Evolutionary conservation across 441 rosid genomes (phyloP), one percentile per base, ranked within the genome.

Genomic region (Eutrema salsugineum): DNA sequence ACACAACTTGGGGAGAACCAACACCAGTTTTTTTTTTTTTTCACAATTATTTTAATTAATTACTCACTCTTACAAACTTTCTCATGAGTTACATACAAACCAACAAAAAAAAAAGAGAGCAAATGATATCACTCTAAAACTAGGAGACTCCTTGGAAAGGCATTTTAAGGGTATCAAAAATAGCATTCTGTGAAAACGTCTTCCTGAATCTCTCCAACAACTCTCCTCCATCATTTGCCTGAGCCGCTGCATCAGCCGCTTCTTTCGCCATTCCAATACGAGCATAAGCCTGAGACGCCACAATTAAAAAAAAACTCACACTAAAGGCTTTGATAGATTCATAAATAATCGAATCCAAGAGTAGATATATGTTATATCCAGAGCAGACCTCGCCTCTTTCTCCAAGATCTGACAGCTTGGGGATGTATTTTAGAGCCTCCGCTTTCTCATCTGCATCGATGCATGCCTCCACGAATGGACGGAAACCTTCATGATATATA

Each of bases 381-480:
- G 28, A 43, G 17, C 63, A 49, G 54, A 91, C 98, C 99, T 91
- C 99, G 36, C 97, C 98, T 81, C 87, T 91, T 77, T 93, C 99
- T 61, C 89, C 80, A 8, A 86, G 97, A 83, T 95, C 99, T 19
- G 84, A 82, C 68, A 95, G 84, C 79, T 90, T 95, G 47, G 98
- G 98, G 66, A 95, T 95, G 58, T 95, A 95, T 79, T 93, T 93
- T 72, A 88, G 87, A 61, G 97, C 97, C 83, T 95, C 98, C 6
- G 80, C 86, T 84, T 93, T 95, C 85, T 89, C 98, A 61, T 86
- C 88, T 14, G 92, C 97, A 65, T 93, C 97, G 24, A 88, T 71
- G 78, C 99, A 95, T 73, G 97, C 98, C 82, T 95, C 99, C 78
- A 91, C 98, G 36, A 95, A 95, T 40, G 99, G 98, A 71, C 97